A percentile compares a stretch with the other conserved stretches of the same genome.
phyloP scores from a whole-genome alignment of 345 rosid genomes.

The Ceriops tagal region DNA sequence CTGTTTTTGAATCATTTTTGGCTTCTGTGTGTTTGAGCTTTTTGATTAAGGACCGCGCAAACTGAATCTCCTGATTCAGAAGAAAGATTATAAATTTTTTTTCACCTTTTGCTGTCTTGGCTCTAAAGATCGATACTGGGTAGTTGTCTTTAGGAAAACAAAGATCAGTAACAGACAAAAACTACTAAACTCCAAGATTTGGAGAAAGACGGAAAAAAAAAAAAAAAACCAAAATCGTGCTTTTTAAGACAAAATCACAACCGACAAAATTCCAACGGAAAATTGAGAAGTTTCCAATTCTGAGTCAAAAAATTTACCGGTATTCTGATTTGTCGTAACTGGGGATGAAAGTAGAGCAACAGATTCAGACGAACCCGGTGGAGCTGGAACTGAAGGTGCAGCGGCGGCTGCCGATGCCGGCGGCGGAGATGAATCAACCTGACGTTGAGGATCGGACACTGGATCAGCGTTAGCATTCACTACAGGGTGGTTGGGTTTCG shows the following conservation, averaged over 20 bases:
- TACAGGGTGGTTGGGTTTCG: constrained; percentile 10
- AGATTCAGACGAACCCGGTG: constrained; percentile 34
- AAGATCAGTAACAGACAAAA: constrained; percentile 61
- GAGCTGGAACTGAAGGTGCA: constrained; percentile 7
- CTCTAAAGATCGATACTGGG: constrained; percentile 1
- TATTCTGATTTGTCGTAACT: constrained; percentile 41
- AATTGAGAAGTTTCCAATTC: constrained; percentile 15
- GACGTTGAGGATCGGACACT: constrained; percentile 32
- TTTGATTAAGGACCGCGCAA: constrained; percentile 24
- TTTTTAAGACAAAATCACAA: constrained; percentile 31
- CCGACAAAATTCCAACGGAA: constrained; percentile 28
- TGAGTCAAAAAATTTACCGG: constrained; percentile 36
- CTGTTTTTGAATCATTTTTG: constrained; percentile 27
- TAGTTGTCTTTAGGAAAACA: constrained; percentile 29
- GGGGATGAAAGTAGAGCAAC: constrained; percentile 39
- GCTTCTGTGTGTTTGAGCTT: not conserved
- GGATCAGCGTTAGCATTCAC: constrained; percentile 19
- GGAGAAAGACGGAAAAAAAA: constrained; percentile 16
- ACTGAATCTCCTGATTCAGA: constrained; percentile 17
- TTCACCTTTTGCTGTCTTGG: not conserved
- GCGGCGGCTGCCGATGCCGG: constrained; percentile 10
- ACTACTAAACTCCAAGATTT: constrained; percentile 49
- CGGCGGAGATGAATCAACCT: constrained; percentile 33
- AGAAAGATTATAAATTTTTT: not conserved
- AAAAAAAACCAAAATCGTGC: constrained; percentile 20